Conservation (phyloP, 345 rosid species). For the Mallotus nudiflorus region DNA sequence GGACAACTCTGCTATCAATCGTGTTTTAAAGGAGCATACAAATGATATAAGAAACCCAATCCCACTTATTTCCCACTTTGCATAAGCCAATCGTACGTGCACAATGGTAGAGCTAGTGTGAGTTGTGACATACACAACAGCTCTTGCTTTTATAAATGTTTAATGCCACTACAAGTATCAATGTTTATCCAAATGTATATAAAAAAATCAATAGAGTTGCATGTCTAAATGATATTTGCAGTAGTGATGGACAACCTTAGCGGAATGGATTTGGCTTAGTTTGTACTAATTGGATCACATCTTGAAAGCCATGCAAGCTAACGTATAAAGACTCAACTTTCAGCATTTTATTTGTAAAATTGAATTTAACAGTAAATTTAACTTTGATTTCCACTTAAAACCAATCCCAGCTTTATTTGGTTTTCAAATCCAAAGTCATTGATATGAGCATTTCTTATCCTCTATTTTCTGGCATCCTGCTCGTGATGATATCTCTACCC, state of each 20-base stretch:
- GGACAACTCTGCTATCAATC: no score
- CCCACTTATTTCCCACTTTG: constrained; percentile 26
- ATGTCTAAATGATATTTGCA: constrained; percentile 9
- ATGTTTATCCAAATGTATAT: background rate
- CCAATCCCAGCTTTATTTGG: constrained; percentile 67
- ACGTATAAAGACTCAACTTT: no score
- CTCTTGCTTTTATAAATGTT: constrained; percentile 23
- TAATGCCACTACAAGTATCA: background rate
- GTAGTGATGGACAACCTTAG: constrained; percentile 19
- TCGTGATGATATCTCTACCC: constrained; percentile 60
- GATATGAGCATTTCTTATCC: constrained; percentile 82
- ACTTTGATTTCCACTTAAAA: constrained; percentile 35
- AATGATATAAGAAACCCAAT: background rate
- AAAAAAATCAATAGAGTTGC: constrained; percentile 11
- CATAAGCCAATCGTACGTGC: constrained; percentile 31
- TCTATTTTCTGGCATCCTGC: constrained; percentile 77
- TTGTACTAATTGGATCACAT: background rate
- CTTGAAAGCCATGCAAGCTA: background rate
- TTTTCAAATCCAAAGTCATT: constrained; percentile 72
- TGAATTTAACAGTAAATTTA: background rate
- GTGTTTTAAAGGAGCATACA: background rate
- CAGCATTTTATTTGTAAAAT: background rate
- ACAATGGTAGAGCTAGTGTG: constrained; percentile 6
- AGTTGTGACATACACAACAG: constrained; percentile 29
- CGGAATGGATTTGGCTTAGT: constrained; percentile 18